Percentiles rank a stretch among this genome's conserved stretches.
Evolutionary conservation across 495 filamentous ascomycete species (phyloP).

Genomic region (Amphirosellinia nigrospora): DNA sequence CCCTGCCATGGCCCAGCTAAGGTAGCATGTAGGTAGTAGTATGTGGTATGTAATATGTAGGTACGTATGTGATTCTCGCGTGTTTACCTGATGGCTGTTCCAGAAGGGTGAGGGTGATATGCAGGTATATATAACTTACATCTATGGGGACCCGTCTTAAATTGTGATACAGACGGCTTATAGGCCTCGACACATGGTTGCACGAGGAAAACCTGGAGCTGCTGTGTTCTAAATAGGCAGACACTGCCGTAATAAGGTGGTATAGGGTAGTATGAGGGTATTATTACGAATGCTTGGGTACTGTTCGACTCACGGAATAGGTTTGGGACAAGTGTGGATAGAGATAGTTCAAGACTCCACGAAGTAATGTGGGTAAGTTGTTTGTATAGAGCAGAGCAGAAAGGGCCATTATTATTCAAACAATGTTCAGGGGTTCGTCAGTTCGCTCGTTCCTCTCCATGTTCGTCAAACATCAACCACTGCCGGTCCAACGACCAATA

Average conservation of each 20-base stretch:
- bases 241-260: conserved; percentile 13
- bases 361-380: conserved; percentile 25
- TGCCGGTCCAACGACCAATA: conserved; percentile 12
- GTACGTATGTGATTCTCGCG: conserved; percentile 29
- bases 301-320: conserved; percentile 11
- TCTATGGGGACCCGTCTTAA: conserved; percentile 25
- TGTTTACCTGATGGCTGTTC: conserved; percentile 26
- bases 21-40: conserved; percentile 28
- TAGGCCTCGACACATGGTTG: conserved; percentile 28
- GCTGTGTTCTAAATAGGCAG: conserved; percentile 18
- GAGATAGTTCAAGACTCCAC: conserved; percentile 27
- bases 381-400: conserved; percentile 9
- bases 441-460: conserved; percentile 8
- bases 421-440: conserved; percentile 21
- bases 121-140: conserved; percentile 30
- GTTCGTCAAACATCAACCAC: conserved; percentile 11
- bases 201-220: conserved; percentile 27
- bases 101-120: conserved; percentile 25
- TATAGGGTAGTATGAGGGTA: conserved; percentile 18
- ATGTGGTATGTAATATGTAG: conserved; percentile 28
- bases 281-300: conserved; percentile 12
- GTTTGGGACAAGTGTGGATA: conserved; percentile 23
- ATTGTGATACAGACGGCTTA: conserved; percentile 25
- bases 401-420: conserved; percentile 19
- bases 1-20: conserved; percentile 27